A percentile compares a stretch with the other conserved stretches of the same genome.
phyloP scores from a whole-genome alignment of 1,284 basidiomycete genomes.

The Ustilago shanxiensis region DNA sequence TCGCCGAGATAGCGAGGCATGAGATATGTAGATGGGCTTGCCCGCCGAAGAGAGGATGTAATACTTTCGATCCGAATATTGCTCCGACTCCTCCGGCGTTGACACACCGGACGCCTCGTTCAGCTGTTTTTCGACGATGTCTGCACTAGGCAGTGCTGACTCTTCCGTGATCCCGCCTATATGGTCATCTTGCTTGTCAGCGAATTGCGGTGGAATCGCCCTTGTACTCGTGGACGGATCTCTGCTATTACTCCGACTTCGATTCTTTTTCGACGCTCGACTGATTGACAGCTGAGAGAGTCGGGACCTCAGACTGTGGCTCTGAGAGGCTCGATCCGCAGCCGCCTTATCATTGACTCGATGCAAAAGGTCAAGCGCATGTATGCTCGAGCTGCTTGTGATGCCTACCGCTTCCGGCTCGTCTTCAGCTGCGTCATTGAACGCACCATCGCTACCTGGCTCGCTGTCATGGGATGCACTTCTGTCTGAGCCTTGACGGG shows the following conservation, averaged over 20 bases:
- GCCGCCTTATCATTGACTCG: conserved; percentile 45
- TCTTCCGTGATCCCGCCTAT: not conserved
- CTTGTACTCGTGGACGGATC: conserved; percentile 1
- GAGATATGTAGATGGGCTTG: conserved; percentile 62
- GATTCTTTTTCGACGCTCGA: conserved; percentile 21
- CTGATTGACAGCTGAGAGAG: conserved; percentile 37
- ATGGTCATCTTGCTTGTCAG: not conserved
- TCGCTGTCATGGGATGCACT: conserved; percentile 10
- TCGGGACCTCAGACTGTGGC: conserved; percentile 21
- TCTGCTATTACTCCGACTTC: conserved; percentile 32
- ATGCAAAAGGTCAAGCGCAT: conserved; percentile 46
- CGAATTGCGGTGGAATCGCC: conserved; percentile 17
- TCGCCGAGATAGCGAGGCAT: conserved; percentile 37
- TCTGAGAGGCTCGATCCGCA: conserved; percentile 26
- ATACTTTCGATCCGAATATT: conserved; percentile 51
- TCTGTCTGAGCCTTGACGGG: conserved; percentile 6
- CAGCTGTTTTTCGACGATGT: not conserved
- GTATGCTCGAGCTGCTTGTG: conserved; percentile 32
- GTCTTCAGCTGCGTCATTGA: conserved; percentile 29
- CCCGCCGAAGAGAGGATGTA: conserved; percentile 61
- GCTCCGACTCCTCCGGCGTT: not conserved
- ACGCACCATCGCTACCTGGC: conserved; percentile 18
- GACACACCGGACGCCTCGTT: not conserved
- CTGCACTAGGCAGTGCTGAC: not conserved
- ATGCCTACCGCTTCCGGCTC: conserved; percentile 39